Evolutionary conservation across 2,329 filamentous ascomycete genomes (phyloP), one percentile per base, ranked within the genome.

Genomic region (Neoascochyta sp.): DNA sequence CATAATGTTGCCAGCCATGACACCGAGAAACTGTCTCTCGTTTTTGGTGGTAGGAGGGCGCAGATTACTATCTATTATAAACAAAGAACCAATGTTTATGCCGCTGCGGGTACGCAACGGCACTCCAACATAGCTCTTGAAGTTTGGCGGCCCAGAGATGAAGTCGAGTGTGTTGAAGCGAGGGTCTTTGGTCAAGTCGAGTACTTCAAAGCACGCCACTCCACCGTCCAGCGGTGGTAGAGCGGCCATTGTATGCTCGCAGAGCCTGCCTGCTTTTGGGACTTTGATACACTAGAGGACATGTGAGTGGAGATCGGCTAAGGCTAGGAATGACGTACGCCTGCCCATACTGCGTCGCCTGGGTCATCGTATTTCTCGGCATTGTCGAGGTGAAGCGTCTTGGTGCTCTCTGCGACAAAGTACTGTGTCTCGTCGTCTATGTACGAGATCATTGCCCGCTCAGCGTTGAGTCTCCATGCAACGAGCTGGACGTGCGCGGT

Each of bases 371-470:
- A 54, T 3, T 52, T 36, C 4, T 43, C 35, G 15, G 47, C 47
- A 16, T 68, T 46, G 16, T 59, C 57, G 7, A 71, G 49, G 28
- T 57, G 57, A 5, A 65, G 43, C 0, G 62, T 64, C 34, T 59
- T 62, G 3, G 69, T 71, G 10, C 69, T 65, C 45, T 75, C 72
- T n/a, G 69, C 69, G 10, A 75, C 50, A 16, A 74, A 66, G 34
- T 69, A 73, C 39, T 73, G 69, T 13, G 55, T 62, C 7, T 68
- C 60, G 13, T 64, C 60, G 40, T 73, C 71, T 31, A 75, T 67
- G 8, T 74, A 57, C 37, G 64, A 68, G 30, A 67, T 50, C 43
- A 66, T 54, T 15, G 51, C 54, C 8, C 64, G 52, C 14, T 57
- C 49, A 3, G 53, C 51, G 17, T 59, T 41, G 5, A 67, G 45